phyloP scores from a whole-genome alignment of 2,329 filamentous ascomycete species.

The Stenocarpella maydis region DNA sequence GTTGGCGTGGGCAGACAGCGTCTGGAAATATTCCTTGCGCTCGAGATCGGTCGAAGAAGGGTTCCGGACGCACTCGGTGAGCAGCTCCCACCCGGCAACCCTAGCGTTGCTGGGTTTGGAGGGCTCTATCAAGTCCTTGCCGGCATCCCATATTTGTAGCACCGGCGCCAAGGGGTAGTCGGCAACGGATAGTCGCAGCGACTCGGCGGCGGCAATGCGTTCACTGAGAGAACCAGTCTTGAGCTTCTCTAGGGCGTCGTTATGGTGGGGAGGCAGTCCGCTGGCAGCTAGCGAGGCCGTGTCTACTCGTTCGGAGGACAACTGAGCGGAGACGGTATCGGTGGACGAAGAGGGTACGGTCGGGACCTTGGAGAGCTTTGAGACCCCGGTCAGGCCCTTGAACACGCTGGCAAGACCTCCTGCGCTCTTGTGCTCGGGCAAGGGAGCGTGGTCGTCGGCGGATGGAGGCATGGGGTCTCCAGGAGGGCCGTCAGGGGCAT shows the following conservation, averaged over 20 bases:
- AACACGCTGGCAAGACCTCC: slow-evolving; percentile 70
- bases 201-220: slow-evolving; percentile 64
- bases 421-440: slow-evolving; percentile 62
- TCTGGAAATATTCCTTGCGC: slow-evolving; percentile 71
- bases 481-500: slow-evolving; percentile 50
- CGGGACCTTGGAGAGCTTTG: slow-evolving; percentile 61
- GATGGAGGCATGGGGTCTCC: slow-evolving; percentile 65
- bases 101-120: slow-evolving; percentile 62
- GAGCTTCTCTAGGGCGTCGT: slow-evolving; percentile 63
- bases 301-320: slow-evolving; percentile 56
- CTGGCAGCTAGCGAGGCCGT: slow-evolving; percentile 47
- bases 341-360: slow-evolving; percentile 51
- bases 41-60: slow-evolving; percentile 70
- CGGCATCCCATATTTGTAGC: slow-evolving; percentile 71
- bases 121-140: slow-evolving; percentile 69
- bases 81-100: slow-evolving; percentile 69
- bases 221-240: slow-evolving; percentile 61
- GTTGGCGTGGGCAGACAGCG: slow-evolving; percentile 63
- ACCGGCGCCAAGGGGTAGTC: slow-evolving; percentile 68
- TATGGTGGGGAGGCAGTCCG: slow-evolving; percentile 60
- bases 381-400: slow-evolving; percentile 64
- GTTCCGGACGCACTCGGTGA: slow-evolving; percentile 72
- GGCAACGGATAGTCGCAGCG: slow-evolving; percentile 63
- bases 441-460: slow-evolving; percentile 56
- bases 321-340: slow-evolving; percentile 45